Evolutionary conservation across 1,139 yeast genomes (phyloP).

Genomic region (Candida glucosophila): DNA sequence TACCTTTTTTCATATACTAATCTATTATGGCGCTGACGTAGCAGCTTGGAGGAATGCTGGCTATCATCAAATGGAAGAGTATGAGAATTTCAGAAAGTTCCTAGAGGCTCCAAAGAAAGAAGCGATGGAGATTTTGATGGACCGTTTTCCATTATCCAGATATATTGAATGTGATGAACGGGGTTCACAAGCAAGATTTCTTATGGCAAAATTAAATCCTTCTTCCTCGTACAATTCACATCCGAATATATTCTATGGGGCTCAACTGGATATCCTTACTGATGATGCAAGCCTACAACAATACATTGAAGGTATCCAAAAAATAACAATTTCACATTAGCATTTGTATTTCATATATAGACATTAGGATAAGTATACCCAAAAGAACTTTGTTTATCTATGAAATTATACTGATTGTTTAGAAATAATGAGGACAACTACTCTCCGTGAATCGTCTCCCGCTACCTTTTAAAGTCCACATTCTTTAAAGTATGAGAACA

Average conservation of each 20-base stretch:
- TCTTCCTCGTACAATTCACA: conserved; percentile 49
- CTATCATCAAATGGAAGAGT: conserved; percentile 59
- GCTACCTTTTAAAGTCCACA: no score
- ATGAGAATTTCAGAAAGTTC: conserved; percentile 50
- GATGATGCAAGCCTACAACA: conserved; percentile 66
- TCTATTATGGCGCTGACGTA: conserved; percentile 59
- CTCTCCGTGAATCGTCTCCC: no score
- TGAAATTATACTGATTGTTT: no score
- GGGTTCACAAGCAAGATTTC: conserved; percentile 71
- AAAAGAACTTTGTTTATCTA: conserved; percentile 1
- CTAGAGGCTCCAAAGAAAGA: conserved; percentile 60
- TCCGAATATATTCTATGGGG: conserved; percentile 24
- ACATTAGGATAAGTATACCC: conserved; percentile 3
- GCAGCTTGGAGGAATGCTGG: conserved; percentile 66
- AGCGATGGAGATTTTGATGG: conserved; percentile 58
- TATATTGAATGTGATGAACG: conserved; percentile 71
- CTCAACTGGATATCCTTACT: conserved; percentile 41
- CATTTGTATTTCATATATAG: conserved; percentile 4
- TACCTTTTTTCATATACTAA: conserved; percentile 83
- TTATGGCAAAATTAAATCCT: conserved; percentile 69
- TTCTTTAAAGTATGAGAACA: no score
- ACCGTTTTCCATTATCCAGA: conserved; percentile 66
- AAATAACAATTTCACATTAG: conserved; percentile 20
- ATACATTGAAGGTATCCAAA: conserved; percentile 52
- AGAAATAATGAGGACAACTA: no score